Base-by-base conservation (phyloP, 2,329 filamentous ascomycete species). In the Cercospora janseana region DNA sequence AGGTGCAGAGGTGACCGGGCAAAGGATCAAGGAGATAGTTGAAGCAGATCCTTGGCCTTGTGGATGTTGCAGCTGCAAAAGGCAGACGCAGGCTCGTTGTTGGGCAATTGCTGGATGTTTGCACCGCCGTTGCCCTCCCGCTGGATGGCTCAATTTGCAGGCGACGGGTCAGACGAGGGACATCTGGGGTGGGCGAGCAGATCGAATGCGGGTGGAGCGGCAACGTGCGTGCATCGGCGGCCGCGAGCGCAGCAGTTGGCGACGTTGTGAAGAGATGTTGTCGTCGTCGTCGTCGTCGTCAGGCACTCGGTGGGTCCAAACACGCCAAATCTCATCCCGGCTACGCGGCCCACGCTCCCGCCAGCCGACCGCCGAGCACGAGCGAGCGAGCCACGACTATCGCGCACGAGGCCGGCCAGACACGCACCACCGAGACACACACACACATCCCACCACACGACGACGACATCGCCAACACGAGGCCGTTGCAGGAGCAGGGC, bases 1-100 rank as follows among this genome's bases (percentile, higher is more conserved):
- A 47, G 46, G 34, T 37, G 40, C 20, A 38, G 42, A 26, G 16
- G 31, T 51, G 52, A 49, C 10, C 18, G 23, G n/a, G 42, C 40
- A 38, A 43, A 44, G 18, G 27, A 49, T 47, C 28, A 54, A 56
- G 31, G 53, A 55, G 53, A 56, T 47, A 58, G 32, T 23, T 49
- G 46, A 37, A 37, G 44, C 35, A 40, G 29, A 3, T 21, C 9
- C 23, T 28, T 52, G 32, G 49, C 48, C 48, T 54, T 54, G 21
- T 24, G 27, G 27, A 42, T 46, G 18, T 16, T 44, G 20, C 23
- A 35, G 18, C 26, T 32, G 31, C 28, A 13, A 40, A 40, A 12
- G 35, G 35, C 21, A 37, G 34, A 37, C 21, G 41, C 20, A 29
- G 41, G 26, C 18, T 24, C n/a, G 31, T 46, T 37, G 31, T 38